Base-by-base conservation (phyloP, 345 rosid species). In the Brassica cretica region DNA sequence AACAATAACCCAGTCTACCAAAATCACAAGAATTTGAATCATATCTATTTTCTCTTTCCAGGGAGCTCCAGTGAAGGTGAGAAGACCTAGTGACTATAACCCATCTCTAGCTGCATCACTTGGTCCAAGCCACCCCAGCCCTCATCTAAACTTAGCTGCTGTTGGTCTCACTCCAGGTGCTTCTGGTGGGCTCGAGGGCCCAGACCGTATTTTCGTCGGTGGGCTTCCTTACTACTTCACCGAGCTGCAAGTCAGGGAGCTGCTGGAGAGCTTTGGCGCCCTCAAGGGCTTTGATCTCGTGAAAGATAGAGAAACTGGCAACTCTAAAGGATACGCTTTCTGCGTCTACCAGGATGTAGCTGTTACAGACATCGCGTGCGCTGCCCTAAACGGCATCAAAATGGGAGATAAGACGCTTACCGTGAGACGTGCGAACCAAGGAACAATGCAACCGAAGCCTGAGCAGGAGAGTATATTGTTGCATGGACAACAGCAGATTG, bases 41-140 rank as follows among this genome's bases (percentile, higher is more conserved):
- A 5, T 19, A 6, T 21, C 1, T 21, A 21, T 21, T 21, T 1
- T 55, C 59, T 49, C 24, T 71, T 41, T 19, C 9, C 84, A 89
- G 92, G 98, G 98, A 73, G 98, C 94, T 63, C 97, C 98, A 35
- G 98, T 93, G 76, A 93, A 93, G 88, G 98, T 93, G 78, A 87
- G 95, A 84, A 88, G 97, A 81, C 97, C 98, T 27, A 93, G 97
- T 71, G 98, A 93, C 79, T 93, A 93, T 74, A 93, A 93, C 70
- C 98, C 97, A 39, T 91, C 98, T 49, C 90, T 93, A 65, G 98
- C 97, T 21, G 94, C 94, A 44, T 84, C 93, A 12, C 93, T 93
- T 73, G 97, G 98, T 81, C 98, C 98, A 37, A 89, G 98, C 89
- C 95, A 93, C 75, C 97, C 98, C 66, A 88, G 87, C 83, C 87